Percentiles rank a stretch among this genome's conserved stretches.
phyloP scores from a whole-genome alignment of 139 green algal genomes.

The Ostreobium quekettii region DNA sequence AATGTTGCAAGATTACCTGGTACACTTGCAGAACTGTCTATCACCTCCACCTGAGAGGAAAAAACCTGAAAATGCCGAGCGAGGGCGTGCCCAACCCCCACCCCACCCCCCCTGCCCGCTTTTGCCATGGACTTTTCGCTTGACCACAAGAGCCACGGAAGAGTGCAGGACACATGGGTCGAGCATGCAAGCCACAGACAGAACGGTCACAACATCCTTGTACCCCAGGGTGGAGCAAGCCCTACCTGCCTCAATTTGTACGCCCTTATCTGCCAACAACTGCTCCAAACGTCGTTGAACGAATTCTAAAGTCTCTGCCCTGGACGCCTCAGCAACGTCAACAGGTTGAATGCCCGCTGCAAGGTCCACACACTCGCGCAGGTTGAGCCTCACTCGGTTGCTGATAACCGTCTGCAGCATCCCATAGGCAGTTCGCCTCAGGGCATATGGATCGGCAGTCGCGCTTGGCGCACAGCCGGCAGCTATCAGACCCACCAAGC shows the following conservation, averaged over 20 bases:
- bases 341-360: conserved; percentile 72
- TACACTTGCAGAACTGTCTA: no score
- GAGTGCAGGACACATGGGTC: no score
- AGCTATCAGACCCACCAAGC: conserved; percentile 86
- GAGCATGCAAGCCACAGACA: no score
- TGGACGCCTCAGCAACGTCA: conserved; percentile 32
- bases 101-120: no score
- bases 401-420: conserved; percentile 74
- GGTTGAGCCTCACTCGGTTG: conserved; percentile 53
- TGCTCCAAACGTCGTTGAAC: conserved; percentile 81
- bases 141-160: no score
- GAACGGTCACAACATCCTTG: no score
- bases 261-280: conserved; percentile 72
- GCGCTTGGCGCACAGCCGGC: conserved; percentile 76
- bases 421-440: conserved; percentile 83
- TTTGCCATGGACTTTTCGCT: no score
- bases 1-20: no score
- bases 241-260: conserved; percentile 31
- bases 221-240: no score
- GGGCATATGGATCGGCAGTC: conserved; percentile 84
- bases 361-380: conserved; percentile 41
- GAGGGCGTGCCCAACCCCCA: no score
- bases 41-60: no score
- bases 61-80: no score
- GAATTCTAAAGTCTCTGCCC: conserved; percentile 53